Percentiles rank a stretch among this genome's conserved stretches.
Conservation (phyloP, 805 yeast species). For the Candida nitratophila region DNA sequence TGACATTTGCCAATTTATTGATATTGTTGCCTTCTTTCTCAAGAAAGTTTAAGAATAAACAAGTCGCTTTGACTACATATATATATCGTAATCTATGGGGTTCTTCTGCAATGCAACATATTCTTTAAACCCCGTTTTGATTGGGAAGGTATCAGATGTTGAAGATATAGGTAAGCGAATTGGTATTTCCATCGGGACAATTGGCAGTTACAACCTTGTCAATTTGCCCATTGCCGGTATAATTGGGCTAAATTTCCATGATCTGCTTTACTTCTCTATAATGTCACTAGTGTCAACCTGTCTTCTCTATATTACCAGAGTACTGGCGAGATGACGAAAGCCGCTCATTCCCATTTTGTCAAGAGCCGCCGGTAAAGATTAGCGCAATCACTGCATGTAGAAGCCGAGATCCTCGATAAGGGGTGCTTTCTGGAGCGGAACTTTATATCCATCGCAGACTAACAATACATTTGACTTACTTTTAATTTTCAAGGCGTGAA, state of each 20-base stretch:
- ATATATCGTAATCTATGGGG: slow-evolving; percentile 46
- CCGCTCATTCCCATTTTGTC: too few relatives aligned
- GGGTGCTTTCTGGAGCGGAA: too few relatives aligned
- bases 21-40: slow-evolving; percentile 32
- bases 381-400: too few relatives aligned
- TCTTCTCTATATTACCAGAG: background rate
- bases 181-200: slow-evolving; percentile 18
- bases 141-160: slow-evolving; percentile 47
- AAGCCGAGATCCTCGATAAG: too few relatives aligned
- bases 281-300: background rate
- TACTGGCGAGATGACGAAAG: too few relatives aligned
- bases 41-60: slow-evolving; percentile 35
- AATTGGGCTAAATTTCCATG: slow-evolving; percentile 6
- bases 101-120: slow-evolving; percentile 49
- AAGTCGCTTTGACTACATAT: too few relatives aligned
- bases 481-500: too few relatives aligned
- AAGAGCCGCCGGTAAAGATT: too few relatives aligned
- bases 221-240: slow-evolving; percentile 25
- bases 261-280: background rate
- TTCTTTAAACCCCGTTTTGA: slow-evolving; percentile 51
- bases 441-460: too few relatives aligned
- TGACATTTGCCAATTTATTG: slow-evolving; percentile 52
- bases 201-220: slow-evolving; percentile 26
- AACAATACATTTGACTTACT: too few relatives aligned
- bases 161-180: slow-evolving; percentile 17